Evolutionary conservation across 192 early-diverging fungal species (phyloP).

Genomic region (Coemansia aciculifera): DNA sequence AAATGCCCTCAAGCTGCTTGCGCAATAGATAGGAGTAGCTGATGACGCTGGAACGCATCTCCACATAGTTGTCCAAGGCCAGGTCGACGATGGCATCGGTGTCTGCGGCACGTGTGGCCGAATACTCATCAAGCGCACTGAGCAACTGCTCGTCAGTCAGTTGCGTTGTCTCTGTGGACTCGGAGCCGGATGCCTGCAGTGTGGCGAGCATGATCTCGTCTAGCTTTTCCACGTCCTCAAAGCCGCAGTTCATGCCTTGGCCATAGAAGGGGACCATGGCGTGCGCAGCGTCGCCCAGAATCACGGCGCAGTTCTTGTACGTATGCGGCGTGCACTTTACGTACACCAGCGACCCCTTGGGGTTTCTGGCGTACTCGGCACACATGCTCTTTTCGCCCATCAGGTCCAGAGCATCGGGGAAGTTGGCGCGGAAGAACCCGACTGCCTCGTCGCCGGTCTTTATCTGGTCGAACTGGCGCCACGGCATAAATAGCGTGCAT

Average conservation of each 20-base stretch:
- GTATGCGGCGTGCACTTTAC: conserved; percentile 88
- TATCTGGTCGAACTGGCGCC: conserved; percentile 73
- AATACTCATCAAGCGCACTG: conserved; percentile 74
- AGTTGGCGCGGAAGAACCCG: conserved; percentile 72
- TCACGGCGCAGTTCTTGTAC: conserved; percentile 71
- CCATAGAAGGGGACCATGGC: conserved; percentile 99
- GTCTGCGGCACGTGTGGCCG: conserved; percentile 67
- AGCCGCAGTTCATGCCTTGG: conserved; percentile 98
- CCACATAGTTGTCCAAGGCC: conserved; percentile 91
- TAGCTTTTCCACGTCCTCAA: conserved; percentile 84
- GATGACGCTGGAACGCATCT: conserved; percentile 88
- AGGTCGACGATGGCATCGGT: conserved; percentile 88
- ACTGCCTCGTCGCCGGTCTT: conserved; percentile 63
- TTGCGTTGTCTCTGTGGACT: conserved; percentile 26
- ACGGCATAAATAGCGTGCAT: conserved; percentile 96
- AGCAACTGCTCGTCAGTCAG: conserved; percentile 49
- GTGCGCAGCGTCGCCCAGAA: conserved; percentile 95
- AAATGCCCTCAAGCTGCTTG: conserved; percentile 74
- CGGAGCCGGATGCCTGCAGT: conserved; percentile 56
- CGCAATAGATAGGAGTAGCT: conserved; percentile 70
- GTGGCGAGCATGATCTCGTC: conserved; percentile 52
- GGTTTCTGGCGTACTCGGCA: conserved; percentile 80
- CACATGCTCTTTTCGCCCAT: conserved; percentile 75
- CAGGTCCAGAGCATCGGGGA: conserved; percentile 72
- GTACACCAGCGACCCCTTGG: conserved; percentile 79